Conservation (phyloP, 2,329 filamentous ascomycete genomes). For the Colletotrichum cordylinicola region DNA sequence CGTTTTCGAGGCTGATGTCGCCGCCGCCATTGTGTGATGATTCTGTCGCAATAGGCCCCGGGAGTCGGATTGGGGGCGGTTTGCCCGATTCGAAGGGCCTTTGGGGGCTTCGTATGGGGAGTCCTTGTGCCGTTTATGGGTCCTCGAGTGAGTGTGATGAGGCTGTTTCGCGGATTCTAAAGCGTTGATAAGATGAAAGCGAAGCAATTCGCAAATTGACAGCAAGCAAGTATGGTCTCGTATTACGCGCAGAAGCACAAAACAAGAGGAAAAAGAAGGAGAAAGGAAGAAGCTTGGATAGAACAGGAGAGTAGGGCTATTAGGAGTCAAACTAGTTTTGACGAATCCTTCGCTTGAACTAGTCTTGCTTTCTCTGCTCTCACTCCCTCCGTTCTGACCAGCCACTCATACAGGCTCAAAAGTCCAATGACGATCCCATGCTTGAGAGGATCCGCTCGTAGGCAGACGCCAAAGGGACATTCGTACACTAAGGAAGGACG, state of each 20-base stretch:
- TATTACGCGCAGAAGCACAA: neutral
- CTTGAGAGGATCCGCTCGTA: neutral
- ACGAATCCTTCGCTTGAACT: neutral
- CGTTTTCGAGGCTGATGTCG: constrained; percentile 4
- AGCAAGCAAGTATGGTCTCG: neutral
- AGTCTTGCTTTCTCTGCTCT: neutral
- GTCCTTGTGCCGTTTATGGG: neutral
- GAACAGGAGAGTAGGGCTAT: neutral
- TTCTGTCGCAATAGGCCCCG: neutral
- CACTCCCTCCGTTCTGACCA: neutral
- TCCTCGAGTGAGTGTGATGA: neutral
- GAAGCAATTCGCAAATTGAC: neutral
- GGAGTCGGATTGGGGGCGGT: neutral
- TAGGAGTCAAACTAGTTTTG: neutral
- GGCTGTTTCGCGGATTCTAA: neutral
- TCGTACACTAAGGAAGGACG: neutral
- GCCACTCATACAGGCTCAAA: neutral
- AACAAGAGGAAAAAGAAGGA: neutral
- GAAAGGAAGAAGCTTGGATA: neutral
- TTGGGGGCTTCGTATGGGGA: neutral
- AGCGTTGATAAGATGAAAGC: neutral
- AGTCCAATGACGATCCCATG: neutral
- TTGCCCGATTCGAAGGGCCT: neutral
- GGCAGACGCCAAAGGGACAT: neutral
- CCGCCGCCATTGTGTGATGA: neutral